Base-by-base conservation (phyloP, 352 stramenopile genomes). In the Phytopythium litorale region DNA sequence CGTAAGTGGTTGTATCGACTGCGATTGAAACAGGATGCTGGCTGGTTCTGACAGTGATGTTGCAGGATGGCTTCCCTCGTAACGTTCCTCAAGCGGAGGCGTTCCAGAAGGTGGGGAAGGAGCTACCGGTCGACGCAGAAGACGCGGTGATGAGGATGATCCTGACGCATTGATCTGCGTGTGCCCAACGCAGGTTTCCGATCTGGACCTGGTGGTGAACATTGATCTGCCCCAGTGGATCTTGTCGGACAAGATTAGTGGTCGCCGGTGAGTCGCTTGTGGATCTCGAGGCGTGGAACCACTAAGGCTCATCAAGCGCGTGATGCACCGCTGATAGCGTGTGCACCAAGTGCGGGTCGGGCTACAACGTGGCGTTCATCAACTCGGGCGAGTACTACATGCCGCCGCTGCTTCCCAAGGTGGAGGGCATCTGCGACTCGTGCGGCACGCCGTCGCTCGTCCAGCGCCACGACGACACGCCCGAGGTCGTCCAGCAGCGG, bases 331-430 rank as follows among this genome's bases (percentile, higher is more conserved):
- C 16, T 3, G 25, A 38, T 33, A 93, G 87, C 16, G 81, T 96
- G 54, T 96, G 88, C 62, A 88, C 75, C 45, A 80, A 76, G 62
- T 97, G 90, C 51, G 89, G 89, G 33, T 76, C 70, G 25, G 84
- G 84, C 60, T 97, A 92, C 76, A 97, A 97, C 65, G 83, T 97
- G 28, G 84, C 89, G 25, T 80, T 84, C 66, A 97, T 97, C 67
- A 79, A 96, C 63, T 46, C 83, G 37, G 87, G 85, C 62, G 86
- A 91, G 68, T 95, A 96, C 66, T 74, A 95, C 59, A 97, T 97
- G 90, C 90, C 90, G 9, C 87, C 89, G 30, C 66, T 97, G 59
- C 75, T 97, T 9, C 90, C 90, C n/a, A 92, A 95, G 69, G 81
- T 87, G 6, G 77, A 87, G 15, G 83, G 81, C 23, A 70, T 92